Base-by-base conservation (phyloP, 192 early-diverging fungal species). In the Mortierella hygrophila region DNA sequence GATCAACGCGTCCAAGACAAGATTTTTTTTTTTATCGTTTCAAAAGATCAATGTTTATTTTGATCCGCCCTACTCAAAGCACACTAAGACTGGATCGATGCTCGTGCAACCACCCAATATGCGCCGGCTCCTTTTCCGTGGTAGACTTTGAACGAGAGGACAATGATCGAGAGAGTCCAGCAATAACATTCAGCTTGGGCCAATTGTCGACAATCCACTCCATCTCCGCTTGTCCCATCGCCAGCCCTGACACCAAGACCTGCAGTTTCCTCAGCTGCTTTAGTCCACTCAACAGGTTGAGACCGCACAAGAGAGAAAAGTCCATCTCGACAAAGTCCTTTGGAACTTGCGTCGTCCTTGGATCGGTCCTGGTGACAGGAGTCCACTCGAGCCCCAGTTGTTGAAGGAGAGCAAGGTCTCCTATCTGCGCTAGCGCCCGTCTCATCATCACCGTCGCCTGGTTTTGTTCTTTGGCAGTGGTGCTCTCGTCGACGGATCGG, bases 291-390 rank as follows among this genome's bases (percentile, higher is more conserved):
- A 60, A 9, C n/a, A 60, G 9, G 57, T 60, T 60, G 57, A 60
- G 57, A 29, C 57, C 57, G 26, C 57, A 60, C n/a, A n/a, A 60
- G 9, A 60, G 57, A 29, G 57, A 60, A 60, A 60, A 60, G 57
- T 60, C 57, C 57, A 60, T 60, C n/a, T 26, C 26, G n/a, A 60
- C n/a, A 60, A 60, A 29, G 57, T 60, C 57, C 57, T 60, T 60
- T 2, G n/a, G 57, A 9, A 60, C 57, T 26, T 6, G 57, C n/a
- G 57, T 60, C n/a, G 10, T 26, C 57, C 29, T 60, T 60, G n/a
- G 7, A 60, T 60, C 57, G 57, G 29, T 29, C 57, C 29, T 60
- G n/a, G 26, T 60, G n/a, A 9, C 57, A 10, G 57, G n/a, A 26
- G 57, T 60, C 57, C 57, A 60, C 29, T 60, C 57, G 10, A 60